Base-by-base conservation (phyloP, 768 basidiomycete genomes). In the Boletus speciosus region DNA sequence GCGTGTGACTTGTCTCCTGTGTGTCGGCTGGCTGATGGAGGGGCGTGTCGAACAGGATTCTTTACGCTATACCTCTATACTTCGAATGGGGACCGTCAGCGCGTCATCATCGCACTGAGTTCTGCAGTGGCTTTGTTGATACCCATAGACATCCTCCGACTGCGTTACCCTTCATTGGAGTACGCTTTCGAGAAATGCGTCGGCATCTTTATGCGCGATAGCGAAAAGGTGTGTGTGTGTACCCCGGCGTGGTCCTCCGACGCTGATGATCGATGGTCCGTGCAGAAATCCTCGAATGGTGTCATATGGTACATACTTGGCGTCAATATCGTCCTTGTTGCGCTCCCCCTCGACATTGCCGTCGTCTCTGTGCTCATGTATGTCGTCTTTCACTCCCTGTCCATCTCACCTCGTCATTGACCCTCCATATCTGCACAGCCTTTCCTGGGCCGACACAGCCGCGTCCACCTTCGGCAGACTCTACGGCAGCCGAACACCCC, bases 371-470 rank as follows among this genome's bases (percentile, higher is more conserved):
- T 97, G 59, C 78, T 95, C 60, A 91, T 93, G 93, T 90, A 67
- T 62, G 88, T 78, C 9, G 8, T 39, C 38, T 27, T 21, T 2
- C n/a, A 34, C 27, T 39, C 37, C 27, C 27, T 37, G 6, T 19
- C 31, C 16, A n/a, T 53, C 3, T 57, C 27, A 37, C 31, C 3
- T 32, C 29, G 4, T 35, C 27, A 8, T 34, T 48, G 29, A 51
- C 19, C 7, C 9, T 52, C 16, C 15, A 25, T 37, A 23, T 19
- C 12, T 21, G 0, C 34, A 36, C 62, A 96, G 93, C 57, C 83
- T 97, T 45, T 93, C 93, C 32, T 97, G 94, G 94, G 93, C 92
- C 0, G 94, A 97, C 70, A 96, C 94, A 1, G 85, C 93, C 16
- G 94, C 94, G 6, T 96, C 94, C 10, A 95, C 91, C 12, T 76